These are phyloP conservation scores for Scedosporium aurantiacum DNA, from an alignment of 2,329 filamentous ascomycete genomes.

Conservation along the genomic window DNA sequence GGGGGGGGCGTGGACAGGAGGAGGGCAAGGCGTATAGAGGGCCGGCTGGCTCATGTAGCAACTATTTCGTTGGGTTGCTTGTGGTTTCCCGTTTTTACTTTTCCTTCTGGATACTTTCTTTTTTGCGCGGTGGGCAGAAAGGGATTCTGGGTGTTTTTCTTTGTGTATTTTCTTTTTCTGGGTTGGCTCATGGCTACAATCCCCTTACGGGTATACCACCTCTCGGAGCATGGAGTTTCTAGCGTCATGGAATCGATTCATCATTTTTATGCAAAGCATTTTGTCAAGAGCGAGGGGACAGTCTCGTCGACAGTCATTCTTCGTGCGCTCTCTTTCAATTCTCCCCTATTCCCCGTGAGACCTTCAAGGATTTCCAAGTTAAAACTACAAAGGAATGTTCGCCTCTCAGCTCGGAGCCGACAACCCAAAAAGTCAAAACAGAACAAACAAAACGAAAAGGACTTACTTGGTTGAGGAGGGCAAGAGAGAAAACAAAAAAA, in stretches of 20 bases:
- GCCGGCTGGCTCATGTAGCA: too few species aligned
- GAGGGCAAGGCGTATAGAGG: neutral
- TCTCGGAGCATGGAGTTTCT: neutral
- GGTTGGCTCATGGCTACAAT: neutral
- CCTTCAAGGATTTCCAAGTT: neutral
- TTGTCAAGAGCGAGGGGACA: too few species aligned
- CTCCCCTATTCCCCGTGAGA: too few species aligned
- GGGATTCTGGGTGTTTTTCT: neutral
- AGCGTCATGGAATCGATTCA: neutral
- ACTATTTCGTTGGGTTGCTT: neutral
- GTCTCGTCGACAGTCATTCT: neutral
- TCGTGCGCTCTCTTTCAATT: neutral
- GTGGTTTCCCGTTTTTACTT: neutral
- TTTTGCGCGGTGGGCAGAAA: neutral
- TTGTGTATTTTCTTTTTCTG: neutral
- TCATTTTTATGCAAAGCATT: neutral
- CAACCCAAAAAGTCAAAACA: too few species aligned
- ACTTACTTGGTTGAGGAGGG: too few species aligned
- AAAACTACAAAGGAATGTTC: neutral
- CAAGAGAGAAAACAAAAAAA: conserved; percentile 4
- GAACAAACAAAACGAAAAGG: conserved; percentile 2
- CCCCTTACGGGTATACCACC: neutral
- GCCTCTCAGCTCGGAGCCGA: too few species aligned
- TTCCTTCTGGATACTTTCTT: neutral
- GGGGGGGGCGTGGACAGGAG: neutral